Evolutionary conservation across 2,329 filamentous ascomycete species (phyloP), one percentile per base, ranked within the genome.

Genomic region (Stemphylium vesicarium): DNA sequence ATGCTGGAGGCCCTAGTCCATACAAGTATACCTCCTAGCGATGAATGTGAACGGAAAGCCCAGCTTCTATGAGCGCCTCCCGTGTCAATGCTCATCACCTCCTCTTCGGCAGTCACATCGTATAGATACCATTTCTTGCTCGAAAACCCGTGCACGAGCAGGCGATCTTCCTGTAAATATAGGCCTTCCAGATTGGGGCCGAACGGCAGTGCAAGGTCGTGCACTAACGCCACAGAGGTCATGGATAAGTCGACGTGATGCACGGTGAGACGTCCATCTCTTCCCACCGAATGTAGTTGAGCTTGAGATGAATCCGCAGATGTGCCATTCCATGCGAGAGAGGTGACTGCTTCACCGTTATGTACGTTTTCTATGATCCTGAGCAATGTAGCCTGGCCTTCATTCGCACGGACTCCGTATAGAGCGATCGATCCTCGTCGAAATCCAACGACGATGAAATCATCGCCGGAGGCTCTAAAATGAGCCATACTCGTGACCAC

Each of bases 31-130:
- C 82, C 82, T 36, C 77, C 56, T 71, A 69, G 9, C 20, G 42
- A 35, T 4, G 36, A 45, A 26, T 45, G 29, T 26, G 71, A 73
- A 16, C 73, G 69, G 59, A 83, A 90, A 2, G 85, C 83, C 82
- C 92, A 97, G 29, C 84, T 87, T 50, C 94, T 85, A 69, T 96
- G 92, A 0, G 87, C 88, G 31, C 94, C 94, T 50, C 93, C 94
- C 69, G 94, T 97, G 43, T 92, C 87, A 26, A 96, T 81, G 0
- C 81, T 82, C 50, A 88, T 84, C 13, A 94, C 74, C 65, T 94
- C 89, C 51, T 85, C 83, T 54, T 91, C 86, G 1, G 79, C 79
- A 0, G 85, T 87, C 69, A 90, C 87, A 71, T 96, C 91, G 85
- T 91, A 95, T 9, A 94, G 83, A 11, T 96, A 80, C 69, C 98